Evolutionary conservation across 345 rosid genomes (phyloP).

Genomic region (Eucalyptus curtisii): DNA sequence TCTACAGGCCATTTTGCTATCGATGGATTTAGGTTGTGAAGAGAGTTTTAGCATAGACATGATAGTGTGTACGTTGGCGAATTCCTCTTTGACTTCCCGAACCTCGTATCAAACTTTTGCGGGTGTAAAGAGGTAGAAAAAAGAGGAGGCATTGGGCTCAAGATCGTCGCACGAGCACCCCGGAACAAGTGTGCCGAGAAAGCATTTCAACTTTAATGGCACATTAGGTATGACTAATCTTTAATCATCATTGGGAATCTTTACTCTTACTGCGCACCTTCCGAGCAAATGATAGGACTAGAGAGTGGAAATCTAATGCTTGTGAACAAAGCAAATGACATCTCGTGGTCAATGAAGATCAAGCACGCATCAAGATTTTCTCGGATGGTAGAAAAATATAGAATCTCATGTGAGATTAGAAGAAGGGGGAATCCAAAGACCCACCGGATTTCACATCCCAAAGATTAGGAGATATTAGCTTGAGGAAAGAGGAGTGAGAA

Average conservation of each 20-base stretch:
- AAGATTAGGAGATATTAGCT: not conserved
- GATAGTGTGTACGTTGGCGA: not conserved
- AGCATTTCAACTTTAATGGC: not conserved
- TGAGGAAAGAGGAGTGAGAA: not conserved
- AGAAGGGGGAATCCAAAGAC: not conserved
- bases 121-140: not conserved
- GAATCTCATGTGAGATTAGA: not conserved
- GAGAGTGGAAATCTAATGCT: not conserved
- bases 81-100: not conserved
- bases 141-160: not conserved
- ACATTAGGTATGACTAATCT: not conserved
- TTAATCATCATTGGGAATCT: not conserved
- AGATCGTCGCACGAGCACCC: not conserved
- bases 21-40: not conserved
- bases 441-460: not conserved
- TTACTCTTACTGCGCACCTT: not conserved
- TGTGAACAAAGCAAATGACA: not conserved
- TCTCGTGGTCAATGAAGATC: not conserved
- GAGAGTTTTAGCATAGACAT: not conserved
- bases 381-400: not conserved
- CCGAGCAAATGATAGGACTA: not conserved
- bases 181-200: not conserved
- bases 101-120: not conserved
- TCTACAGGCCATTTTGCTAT: not conserved
- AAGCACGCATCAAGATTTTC: rapidly evolving